Percentiles rank a stretch among this genome's conserved stretches.
phyloP scores from a whole-genome alignment of 805 yeast species.

The Jamesozyma hellenica region DNA sequence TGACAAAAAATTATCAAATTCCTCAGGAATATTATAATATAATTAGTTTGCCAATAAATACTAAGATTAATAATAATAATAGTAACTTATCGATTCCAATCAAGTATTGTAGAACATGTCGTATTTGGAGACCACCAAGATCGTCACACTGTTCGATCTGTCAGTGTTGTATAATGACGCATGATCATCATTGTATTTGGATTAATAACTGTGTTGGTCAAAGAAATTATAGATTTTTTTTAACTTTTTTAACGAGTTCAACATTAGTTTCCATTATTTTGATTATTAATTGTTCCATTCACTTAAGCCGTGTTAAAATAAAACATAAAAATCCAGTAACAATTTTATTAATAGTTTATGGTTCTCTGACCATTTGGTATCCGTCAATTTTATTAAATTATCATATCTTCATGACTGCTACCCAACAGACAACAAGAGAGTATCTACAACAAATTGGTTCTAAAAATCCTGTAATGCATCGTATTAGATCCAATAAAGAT shows the following conservation, averaged over 20 bases:
- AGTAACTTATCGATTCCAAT: slow-evolving; percentile 27
- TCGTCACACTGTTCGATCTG: slow-evolving; percentile 68
- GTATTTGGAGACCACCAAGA: slow-evolving; percentile 68
- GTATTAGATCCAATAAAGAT: slow-evolving; percentile 13
- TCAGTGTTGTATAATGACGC: slow-evolving; percentile 48
- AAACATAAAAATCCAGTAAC: slow-evolving; percentile 26
- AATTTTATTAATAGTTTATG: slow-evolving; percentile 44
- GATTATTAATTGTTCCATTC: slow-evolving; percentile 17
- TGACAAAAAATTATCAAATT: slow-evolving; percentile 17
- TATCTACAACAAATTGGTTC: slow-evolving; percentile 41
- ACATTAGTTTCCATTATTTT: slow-evolving; percentile 25
- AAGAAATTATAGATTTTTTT: slow-evolving; percentile 55
- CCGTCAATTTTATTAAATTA: slow-evolving; percentile 44
- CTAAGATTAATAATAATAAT: not conserved
- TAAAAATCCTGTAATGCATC: slow-evolving; percentile 25
- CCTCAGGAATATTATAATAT: slow-evolving; percentile 52
- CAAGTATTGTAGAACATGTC: slow-evolving; percentile 55
- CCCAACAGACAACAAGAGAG: slow-evolving; percentile 66
- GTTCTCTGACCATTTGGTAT: slow-evolving; percentile 38
- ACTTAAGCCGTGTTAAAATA: slow-evolving; percentile 9
- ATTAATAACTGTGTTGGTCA: slow-evolving; percentile 70
- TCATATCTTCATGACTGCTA: slow-evolving; percentile 45
- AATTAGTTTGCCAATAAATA: slow-evolving; percentile 38
- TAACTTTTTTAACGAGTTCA: slow-evolving; percentile 38
- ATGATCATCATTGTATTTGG: slow-evolving; percentile 66